Percentiles rank a stretch among this genome's conserved stretches.
phyloP scores from a whole-genome alignment of 345 rosid genomes.

The Firmiana major region DNA sequence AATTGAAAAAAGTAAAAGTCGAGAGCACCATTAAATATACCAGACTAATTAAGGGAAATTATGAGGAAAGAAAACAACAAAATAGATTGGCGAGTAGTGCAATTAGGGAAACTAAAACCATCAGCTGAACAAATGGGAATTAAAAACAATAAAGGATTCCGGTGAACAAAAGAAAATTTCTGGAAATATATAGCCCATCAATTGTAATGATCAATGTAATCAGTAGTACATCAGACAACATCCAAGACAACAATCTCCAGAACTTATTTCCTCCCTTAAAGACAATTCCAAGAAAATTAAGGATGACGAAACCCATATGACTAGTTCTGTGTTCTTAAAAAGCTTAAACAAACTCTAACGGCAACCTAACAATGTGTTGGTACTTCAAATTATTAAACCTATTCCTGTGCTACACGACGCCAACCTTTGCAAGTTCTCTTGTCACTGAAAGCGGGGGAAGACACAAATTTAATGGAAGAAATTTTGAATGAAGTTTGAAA shows the following conservation, averaged over 20 bases:
- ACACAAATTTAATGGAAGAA: constrained; percentile 37
- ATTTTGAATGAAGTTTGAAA: constrained; percentile 21
- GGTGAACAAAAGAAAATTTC: constrained; percentile 24
- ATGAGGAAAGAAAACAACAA: neutral
- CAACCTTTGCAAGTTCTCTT: constrained; percentile 33
- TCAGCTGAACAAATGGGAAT: neutral
- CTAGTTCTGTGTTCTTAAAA: constrained; percentile 37
- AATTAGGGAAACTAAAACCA: constrained; percentile 4
- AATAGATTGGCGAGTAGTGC: neutral
- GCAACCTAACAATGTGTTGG: constrained; percentile 42
- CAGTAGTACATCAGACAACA: constrained; percentile 39
- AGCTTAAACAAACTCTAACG: constrained; percentile 35
- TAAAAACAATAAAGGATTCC: constrained; percentile 10
- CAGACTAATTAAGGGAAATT: neutral
- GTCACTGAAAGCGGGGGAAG: constrained; percentile 42
- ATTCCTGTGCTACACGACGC: constrained; percentile 41
- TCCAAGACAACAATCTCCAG: too few species aligned
- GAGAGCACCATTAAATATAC: neutral
- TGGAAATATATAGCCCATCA: constrained; percentile 26
- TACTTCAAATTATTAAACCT: constrained; percentile 47
- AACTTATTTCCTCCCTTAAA: constrained; percentile 37
- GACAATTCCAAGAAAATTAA: constrained; percentile 30
- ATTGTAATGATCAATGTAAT: constrained; percentile 33
- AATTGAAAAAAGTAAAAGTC: neutral
- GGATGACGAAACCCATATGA: constrained; percentile 34